Evolutionary conservation across 495 filamentous ascomycete species (phyloP).

Genomic region (Pyrenula massariospora): DNA sequence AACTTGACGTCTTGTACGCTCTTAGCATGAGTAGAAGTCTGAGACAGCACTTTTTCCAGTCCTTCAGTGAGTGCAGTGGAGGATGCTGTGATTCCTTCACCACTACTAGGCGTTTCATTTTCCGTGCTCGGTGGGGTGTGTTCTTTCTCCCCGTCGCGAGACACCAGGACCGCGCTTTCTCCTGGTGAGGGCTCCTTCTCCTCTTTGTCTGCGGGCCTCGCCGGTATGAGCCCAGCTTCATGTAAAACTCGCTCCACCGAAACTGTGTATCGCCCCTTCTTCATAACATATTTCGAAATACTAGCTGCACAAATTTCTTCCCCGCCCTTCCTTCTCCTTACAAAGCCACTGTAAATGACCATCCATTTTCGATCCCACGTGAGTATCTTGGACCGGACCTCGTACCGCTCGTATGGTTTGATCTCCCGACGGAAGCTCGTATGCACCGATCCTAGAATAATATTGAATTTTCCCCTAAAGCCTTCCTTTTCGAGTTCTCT

Average conservation of each 20-base stretch:
- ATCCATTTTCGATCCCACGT: slow-evolving; percentile 82
- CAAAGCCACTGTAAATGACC: slow-evolving; percentile 62
- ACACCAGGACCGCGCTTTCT: slow-evolving; percentile 1
- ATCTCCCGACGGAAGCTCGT: slow-evolving; percentile 61
- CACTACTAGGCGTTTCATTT: slow-evolving; percentile 21
- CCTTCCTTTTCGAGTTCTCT: slow-evolving; percentile 30
- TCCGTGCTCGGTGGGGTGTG: slow-evolving; percentile 19
- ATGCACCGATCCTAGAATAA: slow-evolving; percentile 54
- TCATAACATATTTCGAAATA: slow-evolving; percentile 81
- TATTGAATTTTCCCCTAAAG: slow-evolving; percentile 32
- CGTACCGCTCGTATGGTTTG: slow-evolving; percentile 50
- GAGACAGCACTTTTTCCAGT: slow-evolving; percentile 26
- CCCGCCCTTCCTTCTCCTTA: slow-evolving; percentile 43
- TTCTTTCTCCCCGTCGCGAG: slow-evolving; percentile 6
- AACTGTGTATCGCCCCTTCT: slow-evolving; percentile 76
- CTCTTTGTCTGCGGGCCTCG: slow-evolving; percentile 11
- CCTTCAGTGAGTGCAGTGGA: slow-evolving; percentile 20
- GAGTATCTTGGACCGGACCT: slow-evolving; percentile 55
- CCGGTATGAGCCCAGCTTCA: slow-evolving; percentile 50
- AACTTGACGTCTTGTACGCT: slow-evolving; percentile 14
- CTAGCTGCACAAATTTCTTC: slow-evolving; percentile 61
- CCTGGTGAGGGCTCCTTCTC: background rate
- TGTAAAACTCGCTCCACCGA: slow-evolving; percentile 66
- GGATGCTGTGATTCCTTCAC: slow-evolving; percentile 22
- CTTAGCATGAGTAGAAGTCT: slow-evolving; percentile 19